phyloP scores from a whole-genome alignment of 768 basidiomycete species.

The Tulasnella sp. region DNA sequence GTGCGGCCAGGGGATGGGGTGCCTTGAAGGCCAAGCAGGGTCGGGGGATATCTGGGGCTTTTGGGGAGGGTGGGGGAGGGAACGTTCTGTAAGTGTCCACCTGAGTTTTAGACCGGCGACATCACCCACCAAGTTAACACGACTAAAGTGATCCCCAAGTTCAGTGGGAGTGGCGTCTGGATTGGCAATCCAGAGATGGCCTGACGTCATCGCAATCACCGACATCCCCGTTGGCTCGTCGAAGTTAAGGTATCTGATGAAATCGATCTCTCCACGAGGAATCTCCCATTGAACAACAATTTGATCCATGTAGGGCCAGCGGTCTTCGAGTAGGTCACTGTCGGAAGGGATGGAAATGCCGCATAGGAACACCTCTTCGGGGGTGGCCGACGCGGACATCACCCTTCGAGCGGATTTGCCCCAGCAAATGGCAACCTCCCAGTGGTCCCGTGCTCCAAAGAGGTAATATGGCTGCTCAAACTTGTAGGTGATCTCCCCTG shows the following conservation, averaged over 20 bases:
- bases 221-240: neutral
- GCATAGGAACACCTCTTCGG: neutral
- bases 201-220: neutral
- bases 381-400: neutral
- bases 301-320: neutral
- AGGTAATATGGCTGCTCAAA: neutral
- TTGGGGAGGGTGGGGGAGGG: neutral
- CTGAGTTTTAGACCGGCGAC: too few relatives aligned
- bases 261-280: neutral
- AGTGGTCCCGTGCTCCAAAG: neutral
- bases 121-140: neutral
- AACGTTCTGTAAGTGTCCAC: neutral
- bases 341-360: neutral
- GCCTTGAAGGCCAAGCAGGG: neutral
- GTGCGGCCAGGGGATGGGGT: neutral
- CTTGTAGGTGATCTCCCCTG: neutral
- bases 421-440: neutral
- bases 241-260: neutral
- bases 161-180: neutral
- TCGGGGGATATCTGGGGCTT: neutral
- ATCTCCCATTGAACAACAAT: neutral
- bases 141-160: neutral
- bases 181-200: neutral
- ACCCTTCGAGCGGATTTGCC: neutral
- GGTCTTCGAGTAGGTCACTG: neutral